Evolutionary conservation across 345 rosid genomes (phyloP).

Genomic region (Bruguiera parviflora): DNA sequence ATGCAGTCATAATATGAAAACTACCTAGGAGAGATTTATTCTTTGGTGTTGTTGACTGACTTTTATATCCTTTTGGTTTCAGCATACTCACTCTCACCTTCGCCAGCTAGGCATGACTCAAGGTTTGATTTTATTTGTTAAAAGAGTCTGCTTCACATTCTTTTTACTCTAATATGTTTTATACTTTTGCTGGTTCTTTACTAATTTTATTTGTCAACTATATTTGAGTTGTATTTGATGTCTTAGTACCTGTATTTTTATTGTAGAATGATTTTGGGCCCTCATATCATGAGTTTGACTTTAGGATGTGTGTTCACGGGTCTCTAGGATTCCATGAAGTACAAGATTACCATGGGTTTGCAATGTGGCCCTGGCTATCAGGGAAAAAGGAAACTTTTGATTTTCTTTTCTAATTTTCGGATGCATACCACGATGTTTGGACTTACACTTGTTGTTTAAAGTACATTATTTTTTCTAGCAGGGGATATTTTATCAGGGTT

Average conservation of each 20-base stretch:
- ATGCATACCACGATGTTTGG: neutral
- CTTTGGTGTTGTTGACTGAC: slow-evolving; percentile 2
- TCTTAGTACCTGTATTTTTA: no score
- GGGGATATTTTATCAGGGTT: no score
- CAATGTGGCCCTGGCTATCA: no score
- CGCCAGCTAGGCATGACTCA: slow-evolving; percentile 52
- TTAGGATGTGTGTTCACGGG: no score
- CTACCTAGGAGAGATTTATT: neutral
- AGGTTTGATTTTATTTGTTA: slow-evolving; percentile 44
- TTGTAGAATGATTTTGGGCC: no score
- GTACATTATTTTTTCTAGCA: neutral
- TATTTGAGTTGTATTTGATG: no score
- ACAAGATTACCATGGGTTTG: no score
- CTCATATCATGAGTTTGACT: no score
- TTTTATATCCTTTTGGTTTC: slow-evolving; percentile 23
- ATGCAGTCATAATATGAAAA: neutral
- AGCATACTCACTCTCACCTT: slow-evolving; percentile 69
- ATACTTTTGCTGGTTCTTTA: neutral
- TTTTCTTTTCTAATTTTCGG: neutral
- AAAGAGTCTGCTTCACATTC: slow-evolving; percentile 2
- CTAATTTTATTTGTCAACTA: neutral
- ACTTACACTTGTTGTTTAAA: neutral
- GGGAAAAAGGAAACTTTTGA: neutral
- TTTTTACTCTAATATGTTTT: neutral
- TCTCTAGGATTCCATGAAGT: no score